Percentiles rank a stretch among this genome's conserved stretches.
These are phyloP conservation scores for Boletus bicolor DNA, from an alignment of 768 basidiomycete genomes.

Conservation along the genomic window DNA sequence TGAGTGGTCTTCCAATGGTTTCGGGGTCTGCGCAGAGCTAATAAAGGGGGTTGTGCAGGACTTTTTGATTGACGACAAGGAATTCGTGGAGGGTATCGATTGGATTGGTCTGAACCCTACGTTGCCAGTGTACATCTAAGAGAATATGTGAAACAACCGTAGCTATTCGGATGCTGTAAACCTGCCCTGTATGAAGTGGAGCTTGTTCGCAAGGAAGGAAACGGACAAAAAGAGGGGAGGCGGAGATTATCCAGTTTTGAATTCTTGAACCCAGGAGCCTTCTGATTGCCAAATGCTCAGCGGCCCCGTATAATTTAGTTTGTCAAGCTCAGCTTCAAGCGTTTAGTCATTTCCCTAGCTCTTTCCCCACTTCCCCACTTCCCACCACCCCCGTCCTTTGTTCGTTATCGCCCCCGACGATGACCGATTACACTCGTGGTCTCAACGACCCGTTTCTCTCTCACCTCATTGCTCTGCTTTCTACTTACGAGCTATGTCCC, in stretches of 20 bases:
- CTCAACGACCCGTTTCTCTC: conserved; percentile 42
- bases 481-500: conserved; percentile 56
- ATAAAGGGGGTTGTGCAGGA: conserved; percentile 44
- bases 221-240: neutral
- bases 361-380: conserved; percentile 8
- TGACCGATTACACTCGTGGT: conserved; percentile 22
- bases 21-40: conserved; percentile 2
- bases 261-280: neutral
- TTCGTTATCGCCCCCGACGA: conserved; percentile 28
- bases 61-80: conserved; percentile 80
- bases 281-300: no score
- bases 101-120: conserved; percentile 77
- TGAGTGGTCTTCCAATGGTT: conserved; percentile 31
- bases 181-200: neutral
- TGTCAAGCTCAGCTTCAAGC: neutral
- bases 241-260: conserved; percentile 21
- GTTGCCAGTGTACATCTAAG: conserved; percentile 71
- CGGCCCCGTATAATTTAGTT: neutral
- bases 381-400: neutral
- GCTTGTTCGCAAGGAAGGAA: neutral
- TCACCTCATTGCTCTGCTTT: conserved; percentile 56
- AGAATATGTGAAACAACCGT: conserved; percentile 7
- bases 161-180: conserved; percentile 1
- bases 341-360: neutral
- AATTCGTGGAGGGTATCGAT: conserved; percentile 64